These are phyloP conservation scores for Cicer yamashitae DNA, from an alignment of 306 rosid species.

Conservation along the genomic window DNA sequence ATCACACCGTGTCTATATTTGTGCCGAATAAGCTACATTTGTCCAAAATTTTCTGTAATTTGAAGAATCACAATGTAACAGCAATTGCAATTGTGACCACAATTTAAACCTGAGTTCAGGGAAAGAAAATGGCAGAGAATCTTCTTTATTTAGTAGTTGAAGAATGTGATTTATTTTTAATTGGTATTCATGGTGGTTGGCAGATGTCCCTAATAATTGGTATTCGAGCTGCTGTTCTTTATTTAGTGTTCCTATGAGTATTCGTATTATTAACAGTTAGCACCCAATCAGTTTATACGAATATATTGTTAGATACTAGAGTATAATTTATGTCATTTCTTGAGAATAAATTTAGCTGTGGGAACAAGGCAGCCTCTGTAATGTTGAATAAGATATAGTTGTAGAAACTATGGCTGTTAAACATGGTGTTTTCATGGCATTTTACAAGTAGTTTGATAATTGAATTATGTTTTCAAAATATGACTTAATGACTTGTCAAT, in stretches of 20 bases:
- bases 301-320: slow-evolving; percentile 2
- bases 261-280: neutral
- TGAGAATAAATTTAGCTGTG: slow-evolving; percentile 5
- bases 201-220: slow-evolving; percentile 1
- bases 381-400: slow-evolving; percentile 1
- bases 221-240: slow-evolving; percentile 22
- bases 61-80: neutral
- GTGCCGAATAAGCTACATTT: neutral
- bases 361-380: slow-evolving; percentile 12
- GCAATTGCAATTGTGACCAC: neutral
- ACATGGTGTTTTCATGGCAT: slow-evolving; percentile 6
- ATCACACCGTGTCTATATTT: neutral
- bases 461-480: neutral
- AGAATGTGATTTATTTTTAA: neutral
- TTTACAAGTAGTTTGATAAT: neutral
- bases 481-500: neutral
- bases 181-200: neutral
- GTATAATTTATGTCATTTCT: neutral
- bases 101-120: neutral
- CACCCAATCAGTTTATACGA: slow-evolving; percentile 18
- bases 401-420: slow-evolving; percentile 5
- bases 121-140: neutral
- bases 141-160: slow-evolving; percentile 6
- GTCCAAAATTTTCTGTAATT: neutral
- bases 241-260: neutral